A percentile compares a stretch with the other conserved stretches of the same genome.
These are phyloP conservation scores for Tuber magnatum DNA, from an alignment of 495 filamentous ascomycete species.

Conservation along the genomic window DNA sequence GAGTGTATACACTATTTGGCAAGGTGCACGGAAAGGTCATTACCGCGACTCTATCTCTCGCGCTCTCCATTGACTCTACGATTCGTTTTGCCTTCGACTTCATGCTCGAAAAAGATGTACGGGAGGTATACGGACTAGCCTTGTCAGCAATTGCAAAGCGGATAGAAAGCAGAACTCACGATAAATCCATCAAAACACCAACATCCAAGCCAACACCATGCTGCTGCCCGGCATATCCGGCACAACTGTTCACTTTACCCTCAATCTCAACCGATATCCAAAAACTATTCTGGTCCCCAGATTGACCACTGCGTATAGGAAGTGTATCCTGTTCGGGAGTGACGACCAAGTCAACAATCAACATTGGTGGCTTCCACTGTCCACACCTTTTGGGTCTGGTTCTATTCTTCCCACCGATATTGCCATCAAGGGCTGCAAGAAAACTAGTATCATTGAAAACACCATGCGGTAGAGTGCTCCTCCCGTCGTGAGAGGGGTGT, in stretches of 20 bases:
- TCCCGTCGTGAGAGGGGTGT: slow-evolving; percentile 1
- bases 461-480: background rate
- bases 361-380: slow-evolving; percentile 31
- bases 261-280: slow-evolving; percentile 39
- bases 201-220: slow-evolving; percentile 34
- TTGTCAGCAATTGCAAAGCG: slow-evolving; percentile 3
- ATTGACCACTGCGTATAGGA: slow-evolving; percentile 17
- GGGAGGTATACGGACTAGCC: slow-evolving; percentile 33
- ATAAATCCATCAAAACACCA: slow-evolving; percentile 38
- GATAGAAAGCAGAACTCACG: slow-evolving; percentile 16
- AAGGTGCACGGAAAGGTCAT: slow-evolving; percentile 33
- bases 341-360: slow-evolving; percentile 30
- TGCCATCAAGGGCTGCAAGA: slow-evolving; percentile 33
- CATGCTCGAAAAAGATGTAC: slow-evolving; percentile 26
- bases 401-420: slow-evolving; percentile 18
- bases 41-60: slow-evolving; percentile 37
- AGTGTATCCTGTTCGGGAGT: slow-evolving; percentile 33
- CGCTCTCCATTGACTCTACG: slow-evolving; percentile 39
- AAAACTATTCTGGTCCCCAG: slow-evolving; percentile 9
- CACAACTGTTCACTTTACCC: slow-evolving; percentile 25
- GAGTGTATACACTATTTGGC: slow-evolving; percentile 21
- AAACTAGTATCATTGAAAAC: slow-evolving; percentile 27
- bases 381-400: slow-evolving; percentile 17
- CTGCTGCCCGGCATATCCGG: slow-evolving; percentile 24
- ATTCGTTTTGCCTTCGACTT: slow-evolving; percentile 32